Evolutionary conservation across 2,329 filamentous ascomycete genomes (phyloP).

Genomic region (Nothopassalora personata): DNA sequence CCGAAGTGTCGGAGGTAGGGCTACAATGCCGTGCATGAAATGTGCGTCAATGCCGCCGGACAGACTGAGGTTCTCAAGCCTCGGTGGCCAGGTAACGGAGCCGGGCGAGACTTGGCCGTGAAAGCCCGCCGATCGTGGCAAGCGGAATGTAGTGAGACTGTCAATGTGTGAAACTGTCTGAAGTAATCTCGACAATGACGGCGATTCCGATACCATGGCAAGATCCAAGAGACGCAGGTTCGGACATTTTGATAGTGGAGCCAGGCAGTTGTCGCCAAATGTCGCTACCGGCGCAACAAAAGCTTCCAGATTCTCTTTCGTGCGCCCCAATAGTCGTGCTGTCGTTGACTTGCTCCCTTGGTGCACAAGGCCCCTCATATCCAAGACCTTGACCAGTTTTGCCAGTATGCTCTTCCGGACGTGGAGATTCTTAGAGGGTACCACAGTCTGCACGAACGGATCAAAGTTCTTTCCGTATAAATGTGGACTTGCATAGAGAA

Average conservation of each 20-base stretch:
- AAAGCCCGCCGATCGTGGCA: constrained; percentile 31
- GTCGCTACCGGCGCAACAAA: constrained; percentile 55
- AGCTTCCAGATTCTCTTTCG: constrained; percentile 47
- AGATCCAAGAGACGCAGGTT: constrained; percentile 49
- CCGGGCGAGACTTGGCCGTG: constrained; percentile 19
- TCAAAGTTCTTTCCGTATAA: constrained; percentile 51
- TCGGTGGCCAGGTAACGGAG: constrained; percentile 39
- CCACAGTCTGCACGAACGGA: constrained; percentile 51
- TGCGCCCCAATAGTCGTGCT: constrained; percentile 51
- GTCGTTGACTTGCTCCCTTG: constrained; percentile 55
- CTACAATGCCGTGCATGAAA: constrained; percentile 35
- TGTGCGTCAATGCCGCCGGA: constrained; percentile 41
- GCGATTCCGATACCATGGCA: constrained; percentile 47
- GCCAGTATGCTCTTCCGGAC: constrained; percentile 46
- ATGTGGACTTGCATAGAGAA: constrained; percentile 50
- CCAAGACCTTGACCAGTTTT: constrained; percentile 47
- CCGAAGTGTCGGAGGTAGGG: constrained; percentile 27
- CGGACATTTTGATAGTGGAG: constrained; percentile 52
- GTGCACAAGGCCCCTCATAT: constrained; percentile 54
- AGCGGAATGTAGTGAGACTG: constrained; percentile 41
- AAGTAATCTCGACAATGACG: constrained; percentile 47
- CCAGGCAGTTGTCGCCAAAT: constrained; percentile 54
- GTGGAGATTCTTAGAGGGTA: constrained; percentile 47
- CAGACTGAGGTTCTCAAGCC: constrained; percentile 38
- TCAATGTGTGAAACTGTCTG: constrained; percentile 46